Evolutionary conservation across 1,284 basidiomycete species (phyloP), one percentile per base, ranked within the genome.

Genomic region (Melampsora abietis-canadensis): DNA sequence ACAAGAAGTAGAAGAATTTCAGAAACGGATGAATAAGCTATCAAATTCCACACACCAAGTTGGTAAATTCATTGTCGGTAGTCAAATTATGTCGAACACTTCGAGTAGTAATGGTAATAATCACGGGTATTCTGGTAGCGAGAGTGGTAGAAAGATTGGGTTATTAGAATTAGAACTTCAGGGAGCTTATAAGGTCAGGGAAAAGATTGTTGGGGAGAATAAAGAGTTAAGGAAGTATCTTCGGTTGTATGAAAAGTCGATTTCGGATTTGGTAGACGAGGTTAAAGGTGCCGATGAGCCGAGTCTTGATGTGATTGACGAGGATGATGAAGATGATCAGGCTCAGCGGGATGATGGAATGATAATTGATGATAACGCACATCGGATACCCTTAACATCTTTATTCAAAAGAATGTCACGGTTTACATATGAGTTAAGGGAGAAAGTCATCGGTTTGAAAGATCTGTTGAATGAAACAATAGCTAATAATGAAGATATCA

Each of bases 151-250:
- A 31, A 54, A 59, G n/a, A 40, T 61, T n/a, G 57, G 67, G 34
- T 14, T 69, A 46, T 59, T 69, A 24, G 67, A 69, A 31, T 69
- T 69, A 27, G 67, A 69, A n/a, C 67, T 69, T 37, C 34, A 69
- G n/a, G 24, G 37, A n/a, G 24, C 54, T 14, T 46, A 59, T 17
- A 44, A 69, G 12, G 44, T 46, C 4, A 61, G 61, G 27, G 30
- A 61, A 6, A 37, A 44, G 47, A 37, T 69, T 34, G 27, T 60
- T 17, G 37, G 44, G 7, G 67, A 69, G 46, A 69, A 69, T 31
- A 46, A 44, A 17, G 21, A 57, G 15, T 46, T 69, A 10, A 34
- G 67, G 8, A 44, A 69, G 30, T 69, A 69, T 62, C 37, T 69
- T 27, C 44, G 67, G 12, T 44, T 69, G 19, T 69, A 69, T 44